These are phyloP conservation scores for Yamadazyma songkhlaensis DNA, from an alignment of 1,139 yeast species.

Conservation along the genomic window DNA sequence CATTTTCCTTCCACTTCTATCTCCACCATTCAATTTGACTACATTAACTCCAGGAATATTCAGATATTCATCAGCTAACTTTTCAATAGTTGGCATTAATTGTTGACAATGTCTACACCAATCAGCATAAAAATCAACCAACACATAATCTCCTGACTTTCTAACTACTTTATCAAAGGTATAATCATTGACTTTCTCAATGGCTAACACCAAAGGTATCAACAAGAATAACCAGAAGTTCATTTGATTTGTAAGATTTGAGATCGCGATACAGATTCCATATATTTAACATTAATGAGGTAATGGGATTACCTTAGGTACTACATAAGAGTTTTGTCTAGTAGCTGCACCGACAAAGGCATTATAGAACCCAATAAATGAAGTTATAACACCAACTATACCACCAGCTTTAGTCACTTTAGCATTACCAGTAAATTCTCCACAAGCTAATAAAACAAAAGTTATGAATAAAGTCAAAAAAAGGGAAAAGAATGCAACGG, in stretches of 20 bases:
- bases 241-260: constrained; percentile 3
- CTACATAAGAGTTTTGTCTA: constrained; percentile 26
- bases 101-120: constrained; percentile 83
- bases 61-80: constrained; percentile 50
- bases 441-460: constrained; percentile 42
- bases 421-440: constrained; percentile 32
- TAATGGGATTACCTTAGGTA: constrained; percentile 18
- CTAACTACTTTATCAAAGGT: constrained; percentile 55
- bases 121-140: constrained; percentile 73
- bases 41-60: constrained; percentile 49
- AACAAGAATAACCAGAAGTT: constrained; percentile 3
- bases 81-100: constrained; percentile 62
- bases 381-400: constrained; percentile 38
- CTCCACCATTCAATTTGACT: constrained; percentile 64
- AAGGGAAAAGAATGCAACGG: constrained; percentile 36
- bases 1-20: constrained; percentile 53
- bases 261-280: neutral
- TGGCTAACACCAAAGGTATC: constrained; percentile 5
- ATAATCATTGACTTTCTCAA: constrained; percentile 34
- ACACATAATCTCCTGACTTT: constrained; percentile 56
- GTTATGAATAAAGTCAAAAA: constrained; percentile 37
- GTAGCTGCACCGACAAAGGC: constrained; percentile 36
- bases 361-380: constrained; percentile 42
- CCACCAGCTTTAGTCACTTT: constrained; percentile 41
- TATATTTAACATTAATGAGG: constrained; percentile 7